Evolutionary conservation across 495 filamentous ascomycete genomes (phyloP), one percentile per base, ranked within the genome.

Genomic region (Xylaria castorea): DNA sequence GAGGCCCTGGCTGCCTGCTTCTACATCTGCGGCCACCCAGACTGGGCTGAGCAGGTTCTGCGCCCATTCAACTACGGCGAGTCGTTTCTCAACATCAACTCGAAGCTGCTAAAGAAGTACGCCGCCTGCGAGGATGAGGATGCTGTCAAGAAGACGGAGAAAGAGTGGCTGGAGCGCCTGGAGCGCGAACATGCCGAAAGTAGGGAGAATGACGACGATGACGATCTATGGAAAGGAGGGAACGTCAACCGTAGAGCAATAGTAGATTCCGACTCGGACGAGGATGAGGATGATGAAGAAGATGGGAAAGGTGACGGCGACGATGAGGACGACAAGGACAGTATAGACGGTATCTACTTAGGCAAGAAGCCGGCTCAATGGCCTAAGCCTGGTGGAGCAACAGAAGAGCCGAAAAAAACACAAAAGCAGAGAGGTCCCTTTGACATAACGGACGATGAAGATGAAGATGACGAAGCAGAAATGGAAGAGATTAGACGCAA

Each of bases 1-100:
- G 96, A 99, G 83, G 96, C 96, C 5, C 84, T 99, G 58, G 97
- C 95, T 7, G 96, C 96, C 18, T 91, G 91, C 27, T 99, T 96
- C 81, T 92, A 86, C 73, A 99, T 99, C 73, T 97, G 95, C 77
- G 94, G 96, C 34, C 93, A 96, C 78, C 79, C 85, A 48, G 95
- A 97, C 34, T 99, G 96, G 96, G 95, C 96, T 0, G 89, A 91
- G 68, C 87, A 93, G 50, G 87, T 97, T 6, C 81, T 99, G 58
- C 88, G 89, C 70, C 91, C 92, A 22, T 99, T 99, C 78, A 91
- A 90, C 11, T 98, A 98, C 75, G 95, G 95, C 6, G 85, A 89
- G 73, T 89, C 93, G 0, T 98, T 98, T 75, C 75, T 98, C 34
- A 89, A 94, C 60, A 98, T 97, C 80, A 98, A 98, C 80, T 85